These are phyloP conservation scores for Sporodiniella umbellata DNA, from an alignment of 371 early-diverging fungal species.

Conservation along the genomic window DNA sequence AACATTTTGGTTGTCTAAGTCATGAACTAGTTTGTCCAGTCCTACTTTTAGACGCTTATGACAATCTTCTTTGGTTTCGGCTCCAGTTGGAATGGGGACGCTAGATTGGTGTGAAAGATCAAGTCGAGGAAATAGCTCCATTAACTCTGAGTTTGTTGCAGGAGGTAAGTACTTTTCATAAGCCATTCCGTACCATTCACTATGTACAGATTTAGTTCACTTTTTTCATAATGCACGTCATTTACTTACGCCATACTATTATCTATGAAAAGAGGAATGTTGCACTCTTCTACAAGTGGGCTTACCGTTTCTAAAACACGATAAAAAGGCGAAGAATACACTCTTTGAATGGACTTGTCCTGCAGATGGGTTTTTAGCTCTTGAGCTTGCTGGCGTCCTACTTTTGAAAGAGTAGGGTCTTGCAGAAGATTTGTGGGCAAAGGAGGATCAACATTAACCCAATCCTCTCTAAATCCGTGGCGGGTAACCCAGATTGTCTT, in stretches of 20 bases:
- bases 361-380: constrained; percentile 26
- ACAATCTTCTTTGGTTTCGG: constrained; percentile 25
- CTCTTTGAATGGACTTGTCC: constrained; percentile 25
- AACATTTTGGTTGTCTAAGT: constrained; percentile 20
- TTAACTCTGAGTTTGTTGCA: constrained; percentile 20
- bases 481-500: constrained; percentile 36
- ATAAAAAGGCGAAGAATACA: constrained; percentile 40
- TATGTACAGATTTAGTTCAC: not conserved
- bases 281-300: constrained; percentile 21
- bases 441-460: constrained; percentile 25
- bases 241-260: constrained; percentile 28
- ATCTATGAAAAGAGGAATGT: constrained; percentile 26
- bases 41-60: constrained; percentile 30
- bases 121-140: constrained; percentile 24
- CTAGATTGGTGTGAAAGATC: constrained; percentile 18
- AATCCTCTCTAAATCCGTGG: constrained; percentile 41
- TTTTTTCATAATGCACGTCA: not conserved
- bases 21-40: constrained; percentile 19
- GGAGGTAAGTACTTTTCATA: constrained; percentile 26
- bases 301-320: constrained; percentile 31
- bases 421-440: constrained; percentile 24
- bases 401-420: constrained; percentile 30
- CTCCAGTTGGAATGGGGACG: constrained; percentile 20
- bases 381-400: constrained; percentile 31
- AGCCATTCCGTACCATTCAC: constrained; percentile 39